These are phyloP conservation scores for Elongisporangium undulatum DNA, from an alignment of 352 stramenopile genomes.

Conservation along the genomic window DNA sequence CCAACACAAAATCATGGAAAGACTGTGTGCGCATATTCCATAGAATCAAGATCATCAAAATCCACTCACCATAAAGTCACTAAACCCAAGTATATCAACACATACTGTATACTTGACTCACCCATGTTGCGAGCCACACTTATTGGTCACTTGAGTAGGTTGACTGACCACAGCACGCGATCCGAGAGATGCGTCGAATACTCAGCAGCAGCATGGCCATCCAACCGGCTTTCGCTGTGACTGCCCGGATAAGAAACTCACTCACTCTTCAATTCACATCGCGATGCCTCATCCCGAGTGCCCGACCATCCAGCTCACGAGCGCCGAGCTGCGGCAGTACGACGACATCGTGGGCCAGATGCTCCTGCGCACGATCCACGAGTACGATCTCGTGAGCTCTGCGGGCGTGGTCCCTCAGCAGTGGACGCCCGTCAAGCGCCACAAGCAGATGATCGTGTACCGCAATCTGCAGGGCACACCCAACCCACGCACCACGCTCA, in stretches of 20 bases:
- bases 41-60: neutral
- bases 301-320: constrained; percentile 19
- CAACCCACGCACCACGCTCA: constrained; percentile 20
- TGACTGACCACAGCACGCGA: neutral
- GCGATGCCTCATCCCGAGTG: constrained; percentile 6
- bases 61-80: neutral
- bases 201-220: neutral
- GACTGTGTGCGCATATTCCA: neutral
- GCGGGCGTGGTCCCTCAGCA: constrained; percentile 9
- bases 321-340: constrained; percentile 25
- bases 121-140: neutral
- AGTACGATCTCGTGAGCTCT: constrained; percentile 15
- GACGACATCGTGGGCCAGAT: constrained; percentile 16
- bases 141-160: neutral
- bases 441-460: constrained; percentile 36
- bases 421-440: constrained; percentile 36
- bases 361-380: constrained; percentile 22
- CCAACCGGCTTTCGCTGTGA: neutral
- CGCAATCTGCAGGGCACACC: constrained; percentile 35
- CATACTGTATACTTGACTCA: neutral
- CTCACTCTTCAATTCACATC: neutral
- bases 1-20: neutral
- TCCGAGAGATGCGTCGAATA: neutral
- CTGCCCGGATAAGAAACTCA: neutral
- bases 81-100: neutral